Evolutionary conservation across 2,329 filamentous ascomycete species (phyloP).

Genomic region (Penicillium sp.): DNA sequence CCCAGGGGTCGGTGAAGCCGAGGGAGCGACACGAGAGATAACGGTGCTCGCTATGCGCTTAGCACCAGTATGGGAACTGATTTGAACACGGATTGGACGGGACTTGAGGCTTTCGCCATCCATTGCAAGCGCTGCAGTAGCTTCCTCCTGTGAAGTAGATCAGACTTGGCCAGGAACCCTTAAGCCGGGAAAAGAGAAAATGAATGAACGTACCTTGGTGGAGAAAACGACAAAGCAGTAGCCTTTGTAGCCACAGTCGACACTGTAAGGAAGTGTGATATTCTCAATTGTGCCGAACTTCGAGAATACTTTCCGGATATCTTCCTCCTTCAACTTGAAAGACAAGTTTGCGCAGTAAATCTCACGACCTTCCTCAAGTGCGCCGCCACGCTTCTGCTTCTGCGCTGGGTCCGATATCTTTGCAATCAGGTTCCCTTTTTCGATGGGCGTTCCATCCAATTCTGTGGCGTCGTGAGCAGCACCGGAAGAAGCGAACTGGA

Average conservation of each 20-base stretch:
- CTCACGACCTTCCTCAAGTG: constrained; percentile 84
- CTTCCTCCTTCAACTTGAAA: constrained; percentile 61
- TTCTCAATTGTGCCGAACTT: constrained; percentile 74
- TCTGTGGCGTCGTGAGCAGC: constrained; percentile 70
- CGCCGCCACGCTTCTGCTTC: constrained; percentile 76
- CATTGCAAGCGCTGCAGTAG: constrained; percentile 65
- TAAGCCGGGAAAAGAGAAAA: not conserved
- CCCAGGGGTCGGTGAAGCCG: constrained; percentile 38
- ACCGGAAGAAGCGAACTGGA: constrained; percentile 75
- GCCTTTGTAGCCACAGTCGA: constrained; percentile 70
- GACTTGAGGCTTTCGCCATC: constrained; percentile 70
- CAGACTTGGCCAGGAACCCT: constrained; percentile 1
- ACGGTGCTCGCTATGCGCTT: constrained; percentile 49
- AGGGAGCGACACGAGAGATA: constrained; percentile 39
- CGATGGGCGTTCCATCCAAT: constrained; percentile 70
- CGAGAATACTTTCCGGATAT: constrained; percentile 69
- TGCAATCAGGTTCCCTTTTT: constrained; percentile 68
- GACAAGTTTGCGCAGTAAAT: constrained; percentile 74
- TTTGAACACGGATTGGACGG: constrained; percentile 66
- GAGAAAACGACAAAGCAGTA: constrained; percentile 78
- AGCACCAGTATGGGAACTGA: constrained; percentile 46
- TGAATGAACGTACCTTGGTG: constrained; percentile 50
- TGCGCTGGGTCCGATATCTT: constrained; percentile 81
- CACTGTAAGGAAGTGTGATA: constrained; percentile 68
- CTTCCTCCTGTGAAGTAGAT: constrained; percentile 54